Evolutionary conservation across 768 basidiomycete genomes (phyloP).

Genomic region (Gymnopilus junonius): DNA sequence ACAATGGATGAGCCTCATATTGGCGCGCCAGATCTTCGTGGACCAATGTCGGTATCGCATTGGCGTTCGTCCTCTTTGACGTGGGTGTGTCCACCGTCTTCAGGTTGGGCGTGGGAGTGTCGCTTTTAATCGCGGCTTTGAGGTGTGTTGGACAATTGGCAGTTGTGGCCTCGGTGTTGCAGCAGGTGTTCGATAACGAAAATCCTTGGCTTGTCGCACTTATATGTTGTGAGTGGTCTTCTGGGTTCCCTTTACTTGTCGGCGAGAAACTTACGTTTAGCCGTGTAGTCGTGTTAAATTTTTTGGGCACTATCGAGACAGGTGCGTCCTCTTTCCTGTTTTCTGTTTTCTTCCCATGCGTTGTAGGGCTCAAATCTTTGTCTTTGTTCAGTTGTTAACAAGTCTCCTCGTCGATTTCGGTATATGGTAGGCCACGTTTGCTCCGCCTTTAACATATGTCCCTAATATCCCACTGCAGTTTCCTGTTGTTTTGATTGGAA

Average conservation of each 20-base stretch:
- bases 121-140: conserved; percentile 69
- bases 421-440: conserved; percentile 59
- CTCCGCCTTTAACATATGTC: background rate
- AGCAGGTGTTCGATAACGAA: conserved; percentile 76
- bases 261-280: background rate
- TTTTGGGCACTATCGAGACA: conserved; percentile 78
- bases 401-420: conserved; percentile 70
- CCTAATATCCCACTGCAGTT: conserved; percentile 48
- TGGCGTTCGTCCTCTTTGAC: conserved; percentile 78
- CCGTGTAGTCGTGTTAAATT: conserved; percentile 65
- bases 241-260: background rate
- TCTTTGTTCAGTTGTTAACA: conserved; percentile 65
- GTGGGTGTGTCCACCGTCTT: conserved; percentile 65
- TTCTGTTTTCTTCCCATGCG: background rate
- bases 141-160: conserved; percentile 82
- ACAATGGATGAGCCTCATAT: conserved; percentile 3
- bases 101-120: conserved; percentile 69
- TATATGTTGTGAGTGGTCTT: conserved; percentile 61
- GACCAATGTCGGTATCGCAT: conserved; percentile 76
- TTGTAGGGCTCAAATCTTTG: background rate
- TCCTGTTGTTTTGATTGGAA: conserved; percentile 62
- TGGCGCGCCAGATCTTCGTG: conserved; percentile 48
- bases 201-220: conserved; percentile 76
- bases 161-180: conserved; percentile 70
- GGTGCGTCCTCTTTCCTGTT: conserved; percentile 55